phyloP scores from a whole-genome alignment of 768 basidiomycete genomes.

The Phanerodontia chrysosporium region DNA sequence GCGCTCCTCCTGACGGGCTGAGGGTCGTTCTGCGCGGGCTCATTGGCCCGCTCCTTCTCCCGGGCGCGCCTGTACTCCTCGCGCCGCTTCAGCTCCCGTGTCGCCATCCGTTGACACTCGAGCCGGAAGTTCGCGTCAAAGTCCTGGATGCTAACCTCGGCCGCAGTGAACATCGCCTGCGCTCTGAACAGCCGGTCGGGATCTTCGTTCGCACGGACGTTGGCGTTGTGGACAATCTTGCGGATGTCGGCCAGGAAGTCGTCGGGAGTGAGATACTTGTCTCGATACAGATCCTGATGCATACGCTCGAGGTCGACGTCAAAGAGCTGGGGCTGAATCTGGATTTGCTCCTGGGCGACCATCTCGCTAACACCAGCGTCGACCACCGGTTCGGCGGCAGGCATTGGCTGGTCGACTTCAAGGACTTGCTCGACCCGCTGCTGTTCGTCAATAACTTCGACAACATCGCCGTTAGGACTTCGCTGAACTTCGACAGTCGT shows the following conservation, averaged over 20 bases:
- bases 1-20: conserved; percentile 66
- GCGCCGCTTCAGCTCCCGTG: conserved; percentile 62
- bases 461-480: conserved; percentile 34
- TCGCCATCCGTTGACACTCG: conserved; percentile 89
- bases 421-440: conserved; percentile 11
- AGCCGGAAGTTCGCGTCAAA: conserved; percentile 73
- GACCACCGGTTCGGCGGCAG: conserved; percentile 32
- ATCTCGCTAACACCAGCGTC: conserved; percentile 14
- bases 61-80: conserved; percentile 38
- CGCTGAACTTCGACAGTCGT: conserved; percentile 35
- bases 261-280: conserved; percentile 80
- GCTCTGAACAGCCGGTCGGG: conserved; percentile 75
- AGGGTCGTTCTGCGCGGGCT: conserved; percentile 25
- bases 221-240: conserved; percentile 76
- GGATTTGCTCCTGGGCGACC: conserved; percentile 30
- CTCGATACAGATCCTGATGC: conserved; percentile 79
- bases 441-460: conserved; percentile 41
- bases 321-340: conserved; percentile 50
- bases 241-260: conserved; percentile 83
- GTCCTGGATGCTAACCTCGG: conserved; percentile 81
- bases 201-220: conserved; percentile 56
- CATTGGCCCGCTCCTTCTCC: conserved; percentile 29
- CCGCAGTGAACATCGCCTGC: conserved; percentile 83
- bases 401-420: conserved; percentile 15
- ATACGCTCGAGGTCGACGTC: conserved; percentile 93